Evolutionary conservation across 108 stramenopile species (phyloP), one percentile per base, ranked within the genome.

Genomic region (Conticribra guillardii): DNA sequence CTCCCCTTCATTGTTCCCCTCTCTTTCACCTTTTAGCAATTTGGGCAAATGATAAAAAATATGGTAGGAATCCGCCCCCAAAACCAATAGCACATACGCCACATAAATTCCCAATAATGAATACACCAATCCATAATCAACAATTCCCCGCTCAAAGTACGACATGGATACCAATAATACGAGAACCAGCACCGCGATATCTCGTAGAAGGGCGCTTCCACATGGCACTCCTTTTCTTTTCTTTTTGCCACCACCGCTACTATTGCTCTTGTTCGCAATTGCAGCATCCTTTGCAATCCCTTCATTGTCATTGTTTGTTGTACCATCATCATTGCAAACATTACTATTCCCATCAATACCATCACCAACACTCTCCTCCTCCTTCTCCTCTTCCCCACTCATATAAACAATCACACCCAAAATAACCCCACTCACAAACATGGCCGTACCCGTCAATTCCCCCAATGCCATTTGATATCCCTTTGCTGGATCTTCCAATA

Each of bases 381-480:
- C 11, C 37, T 9, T 11, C 37, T 41, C 37, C 37, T 9, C 37
- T 41, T 67, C 60, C 8, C 54, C 59, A 64, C 63, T 62, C 56
- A 79, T 59, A 46, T 23, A 15, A 15, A 98, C 93, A 54, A 90
- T 73, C 30, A 67, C 49, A 4, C 96, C 97, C n/a, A 91, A 67
- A 28, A 98, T 90, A 45, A 98, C 74, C 15, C 83, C 80, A 22
- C 82, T 84, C 16, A 97, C 88, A 62, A 99, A 90, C 96, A 99
- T 95, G 69, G 89, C 88, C 3, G 97, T 96, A 0, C 99, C 99
- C 8, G 97, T 96, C 32, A 99, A 71, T 32, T 96, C 97, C 8
- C 96, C 96, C 58, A 99, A 50, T 41, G 84, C 81, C 61, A 95
- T 79, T 59, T 80, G 73, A 73, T 96, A 94, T 24, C 97, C 97